Percentiles rank a stretch among this genome's conserved stretches.
These are phyloP conservation scores for Coemansia sp. DNA, from an alignment of 192 early-diverging fungal species.

Conservation along the genomic window DNA sequence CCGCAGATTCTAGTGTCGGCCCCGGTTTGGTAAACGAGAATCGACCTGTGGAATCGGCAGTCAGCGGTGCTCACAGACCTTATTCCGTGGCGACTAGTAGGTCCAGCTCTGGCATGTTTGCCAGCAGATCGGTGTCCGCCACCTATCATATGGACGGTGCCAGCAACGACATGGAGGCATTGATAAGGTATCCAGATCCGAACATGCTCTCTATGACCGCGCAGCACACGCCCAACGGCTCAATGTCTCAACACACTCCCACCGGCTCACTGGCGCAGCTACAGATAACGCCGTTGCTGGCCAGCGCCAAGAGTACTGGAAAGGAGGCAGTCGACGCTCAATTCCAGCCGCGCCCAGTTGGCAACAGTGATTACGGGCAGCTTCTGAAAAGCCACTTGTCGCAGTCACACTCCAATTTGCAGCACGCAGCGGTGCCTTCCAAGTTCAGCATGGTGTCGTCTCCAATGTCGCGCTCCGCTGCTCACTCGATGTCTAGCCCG, in stretches of 20 bases:
- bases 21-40: background rate
- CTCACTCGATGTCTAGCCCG: slow-evolving; percentile 22
- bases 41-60: background rate
- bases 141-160: background rate
- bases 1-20: background rate
- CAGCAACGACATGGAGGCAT: slow-evolving; percentile 41
- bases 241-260: slow-evolving; percentile 5
- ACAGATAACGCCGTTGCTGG: background rate
- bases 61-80: background rate
- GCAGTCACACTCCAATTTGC: slow-evolving; percentile 51
- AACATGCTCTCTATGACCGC: slow-evolving; percentile 6
- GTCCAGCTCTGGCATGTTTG: slow-evolving; percentile 51
- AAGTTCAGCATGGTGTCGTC: slow-evolving; percentile 24
- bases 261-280: slow-evolving; percentile 18
- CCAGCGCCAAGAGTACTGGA: background rate
- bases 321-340: background rate
- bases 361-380: background rate
- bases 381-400: slow-evolving; percentile 40
- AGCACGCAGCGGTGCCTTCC: slow-evolving; percentile 17
- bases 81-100: slow-evolving; percentile 37
- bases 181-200: background rate
- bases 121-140: slow-evolving; percentile 40
- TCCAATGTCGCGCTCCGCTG: slow-evolving; percentile 19
- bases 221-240: slow-evolving; percentile 7
- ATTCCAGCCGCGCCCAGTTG: background rate